These are phyloP conservation scores for Nymphaea colorata DNA, from an alignment of 164 flowering plant species.

Conservation along the genomic window DNA sequence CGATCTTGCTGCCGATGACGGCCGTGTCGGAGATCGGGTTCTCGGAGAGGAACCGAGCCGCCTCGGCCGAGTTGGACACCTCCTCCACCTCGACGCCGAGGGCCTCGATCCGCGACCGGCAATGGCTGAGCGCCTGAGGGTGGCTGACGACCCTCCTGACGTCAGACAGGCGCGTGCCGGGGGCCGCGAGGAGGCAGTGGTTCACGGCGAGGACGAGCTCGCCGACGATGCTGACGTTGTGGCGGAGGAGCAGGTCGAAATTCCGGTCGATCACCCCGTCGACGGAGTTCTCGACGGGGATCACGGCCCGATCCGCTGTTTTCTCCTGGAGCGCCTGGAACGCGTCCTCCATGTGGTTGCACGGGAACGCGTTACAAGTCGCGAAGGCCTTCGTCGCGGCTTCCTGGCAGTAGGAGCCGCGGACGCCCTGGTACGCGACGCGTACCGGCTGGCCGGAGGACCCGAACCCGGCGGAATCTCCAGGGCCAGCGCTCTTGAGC, in stretches of 20 bases:
- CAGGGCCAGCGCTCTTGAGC: background rate
- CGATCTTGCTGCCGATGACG: constrained; percentile 21
- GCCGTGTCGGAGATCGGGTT: constrained; percentile 13
- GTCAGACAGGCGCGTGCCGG: constrained; percentile 4
- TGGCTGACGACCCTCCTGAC: constrained; percentile 19
- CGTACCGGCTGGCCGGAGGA: constrained; percentile 12
- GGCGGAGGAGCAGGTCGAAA: constrained; percentile 16
- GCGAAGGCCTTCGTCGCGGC: constrained; percentile 24
- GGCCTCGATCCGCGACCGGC: constrained; percentile 8
- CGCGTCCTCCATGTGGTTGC: constrained; percentile 20
- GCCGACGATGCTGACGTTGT: constrained; percentile 10
- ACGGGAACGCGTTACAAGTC: constrained; percentile 7
- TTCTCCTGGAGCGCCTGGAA: constrained; percentile 16
- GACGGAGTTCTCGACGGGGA: constrained; percentile 20
- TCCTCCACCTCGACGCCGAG: constrained; percentile 12
- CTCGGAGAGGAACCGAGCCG: constrained; percentile 13
- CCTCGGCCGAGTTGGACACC: constrained; percentile 17
- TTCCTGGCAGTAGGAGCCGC: constrained; percentile 26
- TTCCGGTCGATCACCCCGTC: constrained; percentile 20
- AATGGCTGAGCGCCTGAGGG: constrained; percentile 23
- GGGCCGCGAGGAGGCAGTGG: constrained; percentile 17
- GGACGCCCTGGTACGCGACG: constrained; percentile 22
- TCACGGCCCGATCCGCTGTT: constrained; percentile 16
- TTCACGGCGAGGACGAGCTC: constrained; percentile 18
- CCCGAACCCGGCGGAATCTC: background rate